Evolutionary conservation across 257 asterid species (phyloP).

Genomic region (Penstemon eatonii): DNA sequence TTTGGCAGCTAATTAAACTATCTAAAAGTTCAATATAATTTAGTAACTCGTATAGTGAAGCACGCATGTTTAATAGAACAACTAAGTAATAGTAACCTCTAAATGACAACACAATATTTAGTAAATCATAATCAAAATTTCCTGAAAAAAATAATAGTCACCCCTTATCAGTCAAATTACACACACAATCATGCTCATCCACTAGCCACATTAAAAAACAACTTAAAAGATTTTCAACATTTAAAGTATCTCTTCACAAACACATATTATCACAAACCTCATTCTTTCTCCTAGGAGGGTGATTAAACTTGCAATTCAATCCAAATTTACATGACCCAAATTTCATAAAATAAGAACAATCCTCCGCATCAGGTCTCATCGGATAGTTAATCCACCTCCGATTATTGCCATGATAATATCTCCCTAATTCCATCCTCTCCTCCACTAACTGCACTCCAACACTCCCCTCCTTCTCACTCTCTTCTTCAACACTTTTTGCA

Average conservation of each 20-base stretch:
- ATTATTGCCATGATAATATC: conserved; percentile 23
- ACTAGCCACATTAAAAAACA: no score
- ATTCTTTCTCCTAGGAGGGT: conserved; percentile 62
- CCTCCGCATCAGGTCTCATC: conserved; percentile 82
- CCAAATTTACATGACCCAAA: conserved; percentile 87
- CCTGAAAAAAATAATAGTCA: no score
- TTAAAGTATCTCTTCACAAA: no score
- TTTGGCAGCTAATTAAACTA: neutral
- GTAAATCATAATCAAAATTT: neutral
- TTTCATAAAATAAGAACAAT: conserved; percentile 73
- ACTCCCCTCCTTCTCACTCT: conserved; percentile 19
- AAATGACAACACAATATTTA: neutral
- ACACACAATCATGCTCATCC: no score
- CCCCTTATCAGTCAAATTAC: no score
- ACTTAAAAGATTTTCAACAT: no score
- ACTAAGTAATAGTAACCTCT: neutral
- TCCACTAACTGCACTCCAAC: conserved; percentile 30
- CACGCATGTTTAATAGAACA: no score
- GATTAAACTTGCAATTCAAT: conserved; percentile 82
- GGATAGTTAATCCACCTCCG: conserved; percentile 56
- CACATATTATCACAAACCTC: conserved; percentile 44
- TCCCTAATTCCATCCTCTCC: conserved; percentile 18
- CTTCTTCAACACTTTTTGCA: conserved; percentile 17
- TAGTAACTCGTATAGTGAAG: neutral
- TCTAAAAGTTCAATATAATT: neutral